These are phyloP conservation scores for Diutina mesorugosa DNA, from an alignment of 1,139 yeast species.

Conservation along the genomic window DNA sequence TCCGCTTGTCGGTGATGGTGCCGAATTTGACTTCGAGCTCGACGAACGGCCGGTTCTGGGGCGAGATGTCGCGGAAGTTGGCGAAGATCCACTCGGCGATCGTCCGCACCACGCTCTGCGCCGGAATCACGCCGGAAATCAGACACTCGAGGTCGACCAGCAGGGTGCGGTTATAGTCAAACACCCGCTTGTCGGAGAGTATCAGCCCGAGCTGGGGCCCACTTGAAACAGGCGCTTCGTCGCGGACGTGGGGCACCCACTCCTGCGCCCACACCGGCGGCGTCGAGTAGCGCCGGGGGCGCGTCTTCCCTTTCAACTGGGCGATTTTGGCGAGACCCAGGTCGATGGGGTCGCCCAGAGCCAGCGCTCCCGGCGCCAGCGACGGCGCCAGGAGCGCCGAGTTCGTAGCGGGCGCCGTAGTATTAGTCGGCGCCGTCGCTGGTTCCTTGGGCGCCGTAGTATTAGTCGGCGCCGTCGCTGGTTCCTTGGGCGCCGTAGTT, in stretches of 20 bases:
- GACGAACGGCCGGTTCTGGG: conserved; percentile 44
- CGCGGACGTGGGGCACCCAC: conserved; percentile 34
- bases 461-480: not conserved
- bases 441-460: not conserved
- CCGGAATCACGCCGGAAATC: conserved; percentile 64
- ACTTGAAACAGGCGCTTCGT: conserved; percentile 2
- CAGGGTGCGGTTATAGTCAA: conserved; percentile 20
- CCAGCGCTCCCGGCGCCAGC: not conserved
- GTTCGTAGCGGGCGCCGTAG: not conserved
- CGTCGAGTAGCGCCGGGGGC: conserved; percentile 50
- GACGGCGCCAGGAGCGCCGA: too few species aligned
- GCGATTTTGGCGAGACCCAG: conserved; percentile 10
- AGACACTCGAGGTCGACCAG: conserved; percentile 41
- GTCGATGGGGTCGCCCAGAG: conserved; percentile 2
- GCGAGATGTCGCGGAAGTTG: conserved; percentile 51
- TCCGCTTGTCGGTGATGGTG: conserved; percentile 51
- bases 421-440: too few species aligned
- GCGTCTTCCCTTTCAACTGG: conserved; percentile 12
- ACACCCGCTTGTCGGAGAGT: conserved; percentile 17
- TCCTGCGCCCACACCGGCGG: conserved; percentile 83
- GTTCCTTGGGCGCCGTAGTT: not conserved
- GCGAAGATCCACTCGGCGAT: conserved; percentile 88
- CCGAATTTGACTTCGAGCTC: conserved; percentile 85
- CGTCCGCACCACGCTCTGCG: conserved; percentile 69
- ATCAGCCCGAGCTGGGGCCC: not conserved